Evolutionary conservation across 352 stramenopile species (phyloP), one percentile per base, ranked within the genome.

Genomic region (Globisporangium takayamanum): DNA sequence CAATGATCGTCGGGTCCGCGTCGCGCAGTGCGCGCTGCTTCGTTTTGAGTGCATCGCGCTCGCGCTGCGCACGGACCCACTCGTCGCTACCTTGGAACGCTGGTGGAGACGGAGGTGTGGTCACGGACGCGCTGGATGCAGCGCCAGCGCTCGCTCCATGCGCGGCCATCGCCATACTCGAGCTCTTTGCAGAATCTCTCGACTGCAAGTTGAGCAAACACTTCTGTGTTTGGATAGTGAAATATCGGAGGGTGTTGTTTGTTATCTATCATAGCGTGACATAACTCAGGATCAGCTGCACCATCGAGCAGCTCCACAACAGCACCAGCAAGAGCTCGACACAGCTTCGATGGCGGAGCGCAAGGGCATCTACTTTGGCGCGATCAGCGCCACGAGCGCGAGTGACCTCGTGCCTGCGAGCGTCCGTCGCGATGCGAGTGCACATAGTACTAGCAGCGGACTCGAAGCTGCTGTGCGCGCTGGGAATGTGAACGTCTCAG

Each of bases 351-450:
- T 92, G 80, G 60, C 62, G 52, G 80, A 92, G 65, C 84, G 82
- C 45, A 80, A 83, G 67, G 76, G 74, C 66, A 94, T 94, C 68
- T 91, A 84, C 80, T 94, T 88, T 64, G 84, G 84, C 47, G 65
- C 81, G 58, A 89, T 94, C 62, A 62, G 65, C 33, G 68, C 72
- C 39, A 55, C 55, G 22, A 51, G 16, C 59, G 28, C 41, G 51
- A 60, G 58, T 54, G 63, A 80, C 22, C 55, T 89, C 36, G 63
- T 77, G 30, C 76, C 80, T n/a, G 67, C 62, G 26, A 87, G 73
- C 56, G 69, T 78, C 41, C 62, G 66, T 0, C 57, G 62, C 2
- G 69, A 73, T 18, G 36, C 47, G 0, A 25, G 30, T 18, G 57
- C 39, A 16, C 20, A 39, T 52, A n/a, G 26, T 36, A 39, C 53